phyloP scores from a whole-genome alignment of 164 flowering plant species.

The Berberis thunbergii region DNA sequence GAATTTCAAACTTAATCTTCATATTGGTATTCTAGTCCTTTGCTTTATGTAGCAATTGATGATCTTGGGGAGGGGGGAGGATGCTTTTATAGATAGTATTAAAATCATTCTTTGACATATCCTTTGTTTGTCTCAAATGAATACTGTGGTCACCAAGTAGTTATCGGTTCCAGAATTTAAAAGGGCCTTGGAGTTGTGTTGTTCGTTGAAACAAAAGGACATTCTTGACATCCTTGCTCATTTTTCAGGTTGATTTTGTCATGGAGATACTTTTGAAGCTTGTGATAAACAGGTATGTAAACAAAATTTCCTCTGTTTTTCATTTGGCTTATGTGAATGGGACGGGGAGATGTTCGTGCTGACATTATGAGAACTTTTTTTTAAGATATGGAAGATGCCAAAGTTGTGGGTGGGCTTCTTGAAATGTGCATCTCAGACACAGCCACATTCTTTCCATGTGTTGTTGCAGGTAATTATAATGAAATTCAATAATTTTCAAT shows the following conservation, averaged over 20 bases:
- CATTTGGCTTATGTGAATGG: neutral
- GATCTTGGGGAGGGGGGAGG: no score
- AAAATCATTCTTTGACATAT: no score
- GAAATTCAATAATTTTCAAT: neutral
- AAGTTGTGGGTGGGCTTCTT: conserved; percentile 95
- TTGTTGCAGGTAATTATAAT: conserved; percentile 53
- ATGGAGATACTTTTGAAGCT: conserved; percentile 95
- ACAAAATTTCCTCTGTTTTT: neutral
- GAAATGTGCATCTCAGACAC: conserved; percentile 92
- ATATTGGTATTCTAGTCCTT: no score
- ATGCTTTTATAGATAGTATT: no score
- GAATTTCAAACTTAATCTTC: no score
- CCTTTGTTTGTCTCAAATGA: neutral
- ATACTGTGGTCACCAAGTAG: conserved; percentile 37
- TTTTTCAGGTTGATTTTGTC: conserved; percentile 80
- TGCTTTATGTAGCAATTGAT: no score
- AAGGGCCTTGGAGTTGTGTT: neutral
- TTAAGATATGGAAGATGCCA: conserved; percentile 94
- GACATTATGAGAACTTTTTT: conserved; percentile 2
- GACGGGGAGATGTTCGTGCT: neutral
- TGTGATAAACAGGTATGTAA: conserved; percentile 75
- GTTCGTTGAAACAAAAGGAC: neutral
- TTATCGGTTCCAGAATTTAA: neutral
- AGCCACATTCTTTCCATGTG: conserved; percentile 87
- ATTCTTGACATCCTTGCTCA: conserved; percentile 7